phyloP scores from a whole-genome alignment of 352 stramenopile species.

The Phytophthora constricta region DNA sequence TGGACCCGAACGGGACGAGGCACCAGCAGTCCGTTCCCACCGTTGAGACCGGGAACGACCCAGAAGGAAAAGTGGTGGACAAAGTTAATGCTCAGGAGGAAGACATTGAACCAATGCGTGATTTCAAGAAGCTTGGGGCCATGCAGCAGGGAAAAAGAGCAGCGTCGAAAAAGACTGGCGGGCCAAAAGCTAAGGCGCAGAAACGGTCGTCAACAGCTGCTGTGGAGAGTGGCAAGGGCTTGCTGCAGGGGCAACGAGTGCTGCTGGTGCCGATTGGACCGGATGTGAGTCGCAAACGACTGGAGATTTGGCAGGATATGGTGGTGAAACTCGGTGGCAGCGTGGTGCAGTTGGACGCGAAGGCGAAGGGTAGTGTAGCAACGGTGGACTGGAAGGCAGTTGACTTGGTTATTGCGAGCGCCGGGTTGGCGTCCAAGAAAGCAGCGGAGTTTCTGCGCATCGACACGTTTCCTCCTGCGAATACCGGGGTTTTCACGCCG shows the following conservation, averaged over 20 bases:
- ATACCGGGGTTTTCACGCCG: conserved; percentile 54
- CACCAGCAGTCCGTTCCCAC: conserved; percentile 8
- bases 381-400: conserved; percentile 51
- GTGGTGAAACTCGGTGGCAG: conserved; percentile 57
- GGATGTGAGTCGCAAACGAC: conserved; percentile 71
- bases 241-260: conserved; percentile 50
- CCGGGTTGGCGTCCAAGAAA: conserved; percentile 47
- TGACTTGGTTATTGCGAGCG: conserved; percentile 56
- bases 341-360: conserved; percentile 32
- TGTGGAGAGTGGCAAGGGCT: conserved; percentile 5
- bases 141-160: conserved; percentile 32
- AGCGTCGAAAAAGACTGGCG: conserved; percentile 24
- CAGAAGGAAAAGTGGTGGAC: conserved; percentile 10
- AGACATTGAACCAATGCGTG: conserved; percentile 23
- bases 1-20: conserved; percentile 24
- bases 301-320: conserved; percentile 71
- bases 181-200: conserved; percentile 35
- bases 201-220: conserved; percentile 10
- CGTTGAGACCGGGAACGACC: conserved; percentile 29
- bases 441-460: conserved; percentile 38
- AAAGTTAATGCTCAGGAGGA: conserved; percentile 6
- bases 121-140: conserved; percentile 33
- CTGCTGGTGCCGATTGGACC: conserved; percentile 61
- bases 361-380: neutral
- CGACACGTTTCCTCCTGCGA: conserved; percentile 37